Base-by-base conservation (phyloP, 2,329 filamentous ascomycete species). In the Fusarium mundagurra region DNA sequence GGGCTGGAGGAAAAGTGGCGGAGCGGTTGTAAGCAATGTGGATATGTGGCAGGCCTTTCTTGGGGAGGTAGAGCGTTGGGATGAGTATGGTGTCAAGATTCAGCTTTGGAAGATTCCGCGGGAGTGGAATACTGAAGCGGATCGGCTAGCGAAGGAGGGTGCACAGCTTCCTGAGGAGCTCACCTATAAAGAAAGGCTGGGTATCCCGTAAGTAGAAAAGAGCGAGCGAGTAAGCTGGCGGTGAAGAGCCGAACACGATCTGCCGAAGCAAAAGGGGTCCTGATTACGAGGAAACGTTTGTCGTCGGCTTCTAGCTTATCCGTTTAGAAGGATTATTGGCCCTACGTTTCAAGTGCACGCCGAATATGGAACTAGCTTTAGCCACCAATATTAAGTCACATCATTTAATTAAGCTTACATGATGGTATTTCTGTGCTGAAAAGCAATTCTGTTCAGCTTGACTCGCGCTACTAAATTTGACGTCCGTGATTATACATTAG, bases 41-140 rank as follows among this genome's bases (percentile, higher is more conserved):
- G 87, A 91, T 67, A 69, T 90, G 29, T 90, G 89, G 87, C 79
- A 88, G 74, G 69, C 79, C 20, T 77, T 90, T 6, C 79, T 88
- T 16, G 81, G 81, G 1, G 82, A 85, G 60, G 67, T 84, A 4
- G 84, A 86, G 68, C 67, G 71, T 31, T 71, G 58, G 27, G 31
- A 80, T 7, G 72, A 77, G 1, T 0, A 55, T 1, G 83, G 82
- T 0, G 43, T 87, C 31, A 63, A 73, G 12, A 78, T 89, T n/a
- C 36, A 80, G 44, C 84, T 89, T 72, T 89, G 87, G 87, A 80
- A 75, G 54, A 86, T 89, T 39, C 82, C 83, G 6, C 80, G 83
- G 43, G 79, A 83, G 20, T 82, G 72, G 76, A 89, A 89, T 72
- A 57, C 36, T 2, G 68, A 75, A 39, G 87, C 87, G 0, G 85